A percentile compares a stretch with the other conserved stretches of the same genome.
phyloP scores from a whole-genome alignment of 768 basidiomycete genomes.

The Leccinellum albellum region DNA sequence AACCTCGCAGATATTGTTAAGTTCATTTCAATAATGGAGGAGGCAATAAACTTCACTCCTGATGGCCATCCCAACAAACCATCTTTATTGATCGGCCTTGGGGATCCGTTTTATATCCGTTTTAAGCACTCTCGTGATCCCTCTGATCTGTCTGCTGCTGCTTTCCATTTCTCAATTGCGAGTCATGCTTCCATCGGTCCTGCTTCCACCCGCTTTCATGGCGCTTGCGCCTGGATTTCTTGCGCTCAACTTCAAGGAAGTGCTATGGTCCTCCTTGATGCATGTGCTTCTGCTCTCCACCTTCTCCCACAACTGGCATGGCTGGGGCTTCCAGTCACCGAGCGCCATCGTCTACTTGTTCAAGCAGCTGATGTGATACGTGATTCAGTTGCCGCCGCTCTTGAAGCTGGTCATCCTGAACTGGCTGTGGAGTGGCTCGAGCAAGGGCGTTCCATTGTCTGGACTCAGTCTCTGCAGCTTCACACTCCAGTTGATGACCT shows the following conservation, averaged over 20 bases:
- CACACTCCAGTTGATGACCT: background rate
- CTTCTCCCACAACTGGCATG: background rate
- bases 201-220: background rate
- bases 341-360: background rate
- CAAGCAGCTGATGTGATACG: background rate
- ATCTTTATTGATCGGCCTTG: background rate
- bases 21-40: background rate
- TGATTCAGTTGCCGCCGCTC: background rate
- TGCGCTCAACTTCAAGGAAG: background rate
- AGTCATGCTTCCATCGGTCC: no score
- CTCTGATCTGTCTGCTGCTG: no score
- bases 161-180: no score
- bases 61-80: background rate
- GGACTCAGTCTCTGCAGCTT: background rate
- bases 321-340: background rate
- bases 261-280: background rate
- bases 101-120: background rate
- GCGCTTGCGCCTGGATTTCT: background rate
- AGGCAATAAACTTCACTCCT: background rate
- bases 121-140: no score
- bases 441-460: background rate
- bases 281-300: background rate
- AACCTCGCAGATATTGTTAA: background rate
- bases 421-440: background rate
- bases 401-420: background rate